phyloP scores from a whole-genome alignment of 2,329 filamentous ascomycete species.

The Diaporthe citrichinensis region DNA sequence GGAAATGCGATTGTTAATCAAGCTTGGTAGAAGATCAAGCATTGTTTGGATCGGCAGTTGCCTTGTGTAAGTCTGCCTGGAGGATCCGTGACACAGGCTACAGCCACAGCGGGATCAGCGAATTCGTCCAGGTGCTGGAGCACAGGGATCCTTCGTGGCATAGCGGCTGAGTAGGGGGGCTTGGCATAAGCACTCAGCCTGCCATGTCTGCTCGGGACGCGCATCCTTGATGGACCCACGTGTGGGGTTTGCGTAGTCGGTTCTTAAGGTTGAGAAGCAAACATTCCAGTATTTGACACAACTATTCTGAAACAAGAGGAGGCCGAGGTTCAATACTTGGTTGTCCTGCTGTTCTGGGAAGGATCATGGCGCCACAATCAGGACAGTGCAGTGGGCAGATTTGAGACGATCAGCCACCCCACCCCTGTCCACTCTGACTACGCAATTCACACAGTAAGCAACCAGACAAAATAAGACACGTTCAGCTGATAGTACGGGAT shows the following conservation, averaged over 20 bases:
- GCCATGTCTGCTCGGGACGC: neutral
- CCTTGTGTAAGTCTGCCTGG: slow-evolving; percentile 19
- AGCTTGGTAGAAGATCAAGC: neutral
- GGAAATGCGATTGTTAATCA: neutral
- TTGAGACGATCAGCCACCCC: neutral
- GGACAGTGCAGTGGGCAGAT: neutral
- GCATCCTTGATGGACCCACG: neutral
- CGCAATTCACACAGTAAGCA: neutral
- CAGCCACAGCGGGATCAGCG: neutral
- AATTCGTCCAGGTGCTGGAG: neutral
- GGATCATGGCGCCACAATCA: neutral
- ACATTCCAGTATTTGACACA: neutral
- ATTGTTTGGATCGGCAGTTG: slow-evolving; percentile 17
- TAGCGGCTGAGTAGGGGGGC: neutral
- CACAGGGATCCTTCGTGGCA: slow-evolving; percentile 3
- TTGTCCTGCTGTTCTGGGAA: neutral
- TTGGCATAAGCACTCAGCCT: slow-evolving; percentile 26
- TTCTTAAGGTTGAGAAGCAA: neutral
- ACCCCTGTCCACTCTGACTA: neutral
- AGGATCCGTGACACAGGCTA: slow-evolving; percentile 15
- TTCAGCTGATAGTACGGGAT: neutral
- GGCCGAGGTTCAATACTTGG: neutral
- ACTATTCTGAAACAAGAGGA: neutral
- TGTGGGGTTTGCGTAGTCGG: neutral
- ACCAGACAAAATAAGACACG: neutral